Conservation (phyloP, 768 basidiomycete species). For the Serendipita indica region DNA sequence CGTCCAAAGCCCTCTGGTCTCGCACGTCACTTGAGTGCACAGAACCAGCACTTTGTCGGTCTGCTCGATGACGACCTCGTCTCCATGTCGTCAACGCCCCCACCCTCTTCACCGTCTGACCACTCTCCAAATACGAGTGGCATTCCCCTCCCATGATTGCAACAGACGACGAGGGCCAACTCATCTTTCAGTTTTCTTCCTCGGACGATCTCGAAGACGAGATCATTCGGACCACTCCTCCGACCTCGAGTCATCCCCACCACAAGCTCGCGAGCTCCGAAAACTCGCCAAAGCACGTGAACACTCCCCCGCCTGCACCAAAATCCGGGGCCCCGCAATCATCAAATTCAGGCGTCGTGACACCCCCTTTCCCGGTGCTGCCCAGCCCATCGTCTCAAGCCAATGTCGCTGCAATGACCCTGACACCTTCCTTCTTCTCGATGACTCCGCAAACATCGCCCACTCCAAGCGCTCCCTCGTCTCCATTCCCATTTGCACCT, state of each 20-base stretch:
- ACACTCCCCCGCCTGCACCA: too few relatives aligned
- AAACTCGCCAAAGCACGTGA: too few relatives aligned
- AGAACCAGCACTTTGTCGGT: background rate
- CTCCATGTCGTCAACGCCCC: background rate
- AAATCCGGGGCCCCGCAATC: too few relatives aligned
- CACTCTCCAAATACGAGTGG: background rate
- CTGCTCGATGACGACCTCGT: background rate
- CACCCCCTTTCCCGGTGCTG: background rate
- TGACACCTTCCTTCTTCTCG: conserved; percentile 5
- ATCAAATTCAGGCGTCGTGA: too few relatives aligned
- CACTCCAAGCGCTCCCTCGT: background rate
- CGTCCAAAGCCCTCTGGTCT: background rate
- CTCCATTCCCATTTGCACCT: conserved; percentile 3
- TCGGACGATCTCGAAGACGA: background rate
- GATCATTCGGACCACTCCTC: too few relatives aligned
- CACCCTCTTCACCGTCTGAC: background rate
- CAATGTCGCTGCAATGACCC: background rate
- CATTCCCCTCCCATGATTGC: background rate
- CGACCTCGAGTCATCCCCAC: too few relatives aligned
- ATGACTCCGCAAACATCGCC: background rate
- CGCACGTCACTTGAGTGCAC: background rate
- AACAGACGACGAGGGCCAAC: background rate
- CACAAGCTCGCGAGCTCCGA: too few relatives aligned
- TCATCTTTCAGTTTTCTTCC: background rate
- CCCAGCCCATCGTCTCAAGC: background rate